phyloP scores from a whole-genome alignment of 192 early-diverging fungal species.

The Rhizophagus clarus region DNA sequence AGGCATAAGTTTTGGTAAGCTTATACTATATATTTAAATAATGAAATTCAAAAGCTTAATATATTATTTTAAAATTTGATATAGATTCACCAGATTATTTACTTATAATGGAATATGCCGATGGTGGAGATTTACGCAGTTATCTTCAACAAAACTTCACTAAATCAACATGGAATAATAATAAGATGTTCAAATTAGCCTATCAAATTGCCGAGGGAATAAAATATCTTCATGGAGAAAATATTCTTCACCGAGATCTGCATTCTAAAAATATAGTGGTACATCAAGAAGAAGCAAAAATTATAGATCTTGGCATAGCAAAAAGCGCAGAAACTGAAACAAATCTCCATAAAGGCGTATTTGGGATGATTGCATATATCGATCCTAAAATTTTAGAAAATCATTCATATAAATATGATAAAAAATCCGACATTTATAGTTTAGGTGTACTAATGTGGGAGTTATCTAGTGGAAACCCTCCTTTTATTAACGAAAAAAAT shows the following conservation, averaged over 20 bases:
- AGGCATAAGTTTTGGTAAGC: no score
- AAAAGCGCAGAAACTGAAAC: neutral
- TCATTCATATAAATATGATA: neutral
- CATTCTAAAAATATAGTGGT: no score
- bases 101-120: neutral
- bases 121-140: neutral
- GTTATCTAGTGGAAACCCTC: neutral
- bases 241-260: no score
- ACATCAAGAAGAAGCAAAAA: no score
- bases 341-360: neutral
- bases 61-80: no score
- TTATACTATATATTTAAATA: no score
- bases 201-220: neutral
- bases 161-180: neutral
- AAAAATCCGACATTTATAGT: conserved; percentile 1
- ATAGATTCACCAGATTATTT: neutral
- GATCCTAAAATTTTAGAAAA: neutral
- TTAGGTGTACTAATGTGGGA: neutral
- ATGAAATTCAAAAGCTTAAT: no score
- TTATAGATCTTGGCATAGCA: no score
- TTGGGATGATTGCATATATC: neutral
- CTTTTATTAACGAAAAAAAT: neutral
- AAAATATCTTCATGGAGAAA: no score
- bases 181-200: neutral
- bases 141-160: neutral